Conservation (phyloP, 192 early-diverging fungal species). For the Entophlyctis luteolus region DNA sequence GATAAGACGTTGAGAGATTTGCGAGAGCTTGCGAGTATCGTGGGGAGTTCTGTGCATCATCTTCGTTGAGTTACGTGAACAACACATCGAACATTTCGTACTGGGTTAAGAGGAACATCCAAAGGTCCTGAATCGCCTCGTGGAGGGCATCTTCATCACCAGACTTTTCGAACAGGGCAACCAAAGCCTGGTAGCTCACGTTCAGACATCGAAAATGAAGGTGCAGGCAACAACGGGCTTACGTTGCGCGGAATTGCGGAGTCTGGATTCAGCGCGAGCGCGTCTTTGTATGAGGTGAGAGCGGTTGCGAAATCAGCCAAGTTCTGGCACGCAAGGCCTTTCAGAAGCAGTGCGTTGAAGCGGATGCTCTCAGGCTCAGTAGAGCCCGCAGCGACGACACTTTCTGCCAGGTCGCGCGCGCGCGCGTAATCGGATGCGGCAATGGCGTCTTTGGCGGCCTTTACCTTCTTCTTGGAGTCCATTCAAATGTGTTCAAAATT, state of each 20-base stretch:
- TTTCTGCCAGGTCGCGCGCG: slow-evolving; percentile 23
- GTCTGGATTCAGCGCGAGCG: slow-evolving; percentile 22
- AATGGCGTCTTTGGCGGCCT: slow-evolving; percentile 31
- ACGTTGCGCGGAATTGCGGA: slow-evolving; percentile 41
- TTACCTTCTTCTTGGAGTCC: slow-evolving; percentile 24
- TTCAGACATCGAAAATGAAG: too few relatives aligned
- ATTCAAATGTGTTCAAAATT: too few relatives aligned
- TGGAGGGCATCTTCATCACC: slow-evolving; percentile 22
- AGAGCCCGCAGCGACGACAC: slow-evolving; percentile 27
- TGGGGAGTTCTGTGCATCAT: not conserved
- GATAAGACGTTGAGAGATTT: not conserved
- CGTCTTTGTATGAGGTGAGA: slow-evolving; percentile 27
- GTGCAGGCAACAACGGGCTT: not conserved
- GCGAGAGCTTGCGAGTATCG: slow-evolving; percentile 7
- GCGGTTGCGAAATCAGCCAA: slow-evolving; percentile 12
- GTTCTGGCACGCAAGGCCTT: slow-evolving; percentile 33
- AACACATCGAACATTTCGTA: not conserved
- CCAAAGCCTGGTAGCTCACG: slow-evolving; percentile 28
- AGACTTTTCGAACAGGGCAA: slow-evolving; percentile 28
- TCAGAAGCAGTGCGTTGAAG: slow-evolving; percentile 46
- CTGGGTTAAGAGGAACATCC: not conserved
- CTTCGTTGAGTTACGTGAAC: too few relatives aligned
- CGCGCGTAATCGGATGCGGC: slow-evolving; percentile 29
- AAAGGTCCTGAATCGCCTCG: slow-evolving; percentile 17
- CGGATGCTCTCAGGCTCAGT: slow-evolving; percentile 15